Evolutionary conservation across 2,329 filamentous ascomycete species (phyloP), one percentile per base, ranked within the genome.

Genomic region (Fusarium anthophilum): DNA sequence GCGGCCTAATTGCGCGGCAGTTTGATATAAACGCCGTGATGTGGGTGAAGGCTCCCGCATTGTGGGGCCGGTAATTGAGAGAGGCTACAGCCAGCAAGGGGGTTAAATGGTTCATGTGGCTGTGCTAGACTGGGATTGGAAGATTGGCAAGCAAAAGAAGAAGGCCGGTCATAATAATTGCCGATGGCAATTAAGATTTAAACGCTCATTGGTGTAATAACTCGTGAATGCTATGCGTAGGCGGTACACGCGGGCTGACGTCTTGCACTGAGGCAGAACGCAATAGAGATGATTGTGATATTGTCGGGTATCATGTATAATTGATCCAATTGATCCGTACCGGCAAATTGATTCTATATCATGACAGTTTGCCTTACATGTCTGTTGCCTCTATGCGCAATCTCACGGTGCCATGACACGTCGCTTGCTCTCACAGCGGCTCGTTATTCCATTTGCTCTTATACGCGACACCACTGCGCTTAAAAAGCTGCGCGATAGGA

Each of bases 341-440:
- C 32, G 2, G 3, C 13, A 35, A 22, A 22, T 8, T 15, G 3
- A 20, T 12, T 5, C 11, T 26, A 12, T 26, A 3, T 20, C 8
- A 9, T 26, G 17, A 26, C 13, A 14, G 3, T 9, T 9, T 18
- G 1, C 11, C 24, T 8, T 47, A 8, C 14, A 45, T 8, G 3
- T 12, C 18, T 28, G 2, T 14, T 22, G 18, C 4, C 14, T 15
- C 13, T 7, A 8, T 18, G 10, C 20, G 5, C 11, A 1, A 22
- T 8, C 6, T 22, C 20, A 15, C 6, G 2, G 5, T 4, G 13
- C 9, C 26, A 6, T 22, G 20, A 1, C 26, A 5, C 9, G 22
- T 3, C 15, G 12, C 2, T 14, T 2, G 3, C 30, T 20, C 22
- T 51, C 30, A 35, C 0, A 51, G 48, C 17, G 30, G 8, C 9